Base-by-base conservation (phyloP, 192 early-diverging fungal genomes). In the Podila clonocystis region DNA sequence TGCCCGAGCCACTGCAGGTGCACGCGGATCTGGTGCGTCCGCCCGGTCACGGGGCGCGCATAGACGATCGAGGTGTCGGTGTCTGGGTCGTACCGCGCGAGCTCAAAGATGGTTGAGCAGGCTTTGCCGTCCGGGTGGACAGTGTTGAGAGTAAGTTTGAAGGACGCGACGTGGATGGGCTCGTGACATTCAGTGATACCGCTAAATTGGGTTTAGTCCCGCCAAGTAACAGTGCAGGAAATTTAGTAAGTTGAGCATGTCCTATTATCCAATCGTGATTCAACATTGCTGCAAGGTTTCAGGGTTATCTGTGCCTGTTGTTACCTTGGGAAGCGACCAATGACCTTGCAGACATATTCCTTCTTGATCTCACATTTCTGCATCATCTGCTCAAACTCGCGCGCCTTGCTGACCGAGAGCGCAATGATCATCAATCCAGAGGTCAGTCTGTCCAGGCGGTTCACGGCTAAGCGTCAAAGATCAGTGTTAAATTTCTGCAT, bases 21-120 rank as follows among this genome's bases (percentile, higher is more conserved):
- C 52, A 99, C 97, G 36, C 98, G 91, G 68, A 99, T 98, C 84
- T 99, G 98, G 67, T 99, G 98, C 15, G 97, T 98, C 33, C 98
- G 85, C 2, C 98, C 98, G 0, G 97, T 98, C 20, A 94, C 74
- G 2, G 98, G 98, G 52, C 89, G 82, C 68, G 94, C 94, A 67
- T 87, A 82, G 12, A 98, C 93, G 5, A 97, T 87, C 38, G 93
- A 95, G 9, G 77, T 80, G 13, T 92, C 84, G 3, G 67, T 59
- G 0, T 52, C 49, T 4, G 91, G 89, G 72, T 95, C 94, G 65
- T 85, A 89, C 29, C 70, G 74, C 8, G 94, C 72, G 11, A 87
- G 75, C 36, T 89, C 83, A 82, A 99, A 99, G 55, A 90, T 82
- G 0, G 98, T 98, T 17, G 83, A 82, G 50, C 91, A 96, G 5